Conservation (phyloP, 1,284 basidiomycete genomes). For the Tilletia setariae region DNA sequence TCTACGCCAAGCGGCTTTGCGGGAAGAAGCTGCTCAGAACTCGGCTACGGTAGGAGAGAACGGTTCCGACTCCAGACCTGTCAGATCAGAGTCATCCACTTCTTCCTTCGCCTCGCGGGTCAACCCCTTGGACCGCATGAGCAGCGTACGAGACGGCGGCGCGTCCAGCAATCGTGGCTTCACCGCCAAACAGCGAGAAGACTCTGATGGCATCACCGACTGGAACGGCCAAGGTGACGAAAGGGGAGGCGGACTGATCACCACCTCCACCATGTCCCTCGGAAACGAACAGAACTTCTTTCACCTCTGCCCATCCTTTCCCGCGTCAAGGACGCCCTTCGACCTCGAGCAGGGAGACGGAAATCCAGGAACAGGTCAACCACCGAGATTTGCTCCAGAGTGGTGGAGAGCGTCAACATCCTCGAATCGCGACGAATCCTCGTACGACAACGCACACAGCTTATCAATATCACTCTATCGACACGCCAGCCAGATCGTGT, state of each 20-base stretch:
- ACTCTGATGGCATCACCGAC: constrained; percentile 20
- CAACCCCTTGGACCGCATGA: constrained; percentile 10
- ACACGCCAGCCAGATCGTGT: constrained; percentile 70
- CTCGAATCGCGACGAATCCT: constrained; percentile 27
- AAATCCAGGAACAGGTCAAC: constrained; percentile 13
- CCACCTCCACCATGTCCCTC: constrained; percentile 28
- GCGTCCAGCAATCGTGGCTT: constrained; percentile 10
- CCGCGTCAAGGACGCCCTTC: constrained; percentile 38
- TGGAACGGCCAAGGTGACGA: constrained; percentile 19
- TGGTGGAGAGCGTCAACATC: constrained; percentile 30
- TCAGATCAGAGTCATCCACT: constrained; percentile 57
- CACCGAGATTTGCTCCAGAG: constrained; percentile 30
- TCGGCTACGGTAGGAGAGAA: constrained; percentile 56
- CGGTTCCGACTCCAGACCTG: constrained; percentile 64
- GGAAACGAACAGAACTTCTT: constrained; percentile 37
- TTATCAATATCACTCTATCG: constrained; percentile 53
- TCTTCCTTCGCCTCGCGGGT: constrained; percentile 5
- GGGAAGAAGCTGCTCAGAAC: constrained; percentile 34
- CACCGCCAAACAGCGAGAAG: constrained; percentile 17
- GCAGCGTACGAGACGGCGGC: not conserved
- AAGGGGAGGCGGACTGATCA: constrained; percentile 11
- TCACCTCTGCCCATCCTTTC: constrained; percentile 41
- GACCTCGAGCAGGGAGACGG: constrained; percentile 20
- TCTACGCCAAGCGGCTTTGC: constrained; percentile 63
- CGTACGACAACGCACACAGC: constrained; percentile 28